These are phyloP conservation scores for Russula sp. DNA, from an alignment of 768 basidiomycete species.

Conservation along the genomic window DNA sequence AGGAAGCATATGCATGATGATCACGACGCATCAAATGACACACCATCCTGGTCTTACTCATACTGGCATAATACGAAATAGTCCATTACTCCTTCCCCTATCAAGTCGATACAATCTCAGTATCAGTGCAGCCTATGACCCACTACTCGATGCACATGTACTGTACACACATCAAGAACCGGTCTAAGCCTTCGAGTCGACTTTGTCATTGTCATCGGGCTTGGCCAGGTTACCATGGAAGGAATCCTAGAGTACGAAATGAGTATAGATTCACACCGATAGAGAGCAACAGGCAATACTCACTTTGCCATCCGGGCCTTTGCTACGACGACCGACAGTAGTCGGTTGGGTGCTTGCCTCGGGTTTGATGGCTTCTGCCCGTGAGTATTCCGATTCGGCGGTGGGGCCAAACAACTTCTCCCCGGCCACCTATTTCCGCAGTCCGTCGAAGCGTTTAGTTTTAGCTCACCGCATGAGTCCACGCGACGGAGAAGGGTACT, in stretches of 20 bases:
- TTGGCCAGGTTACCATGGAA: not conserved
- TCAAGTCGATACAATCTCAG: not conserved
- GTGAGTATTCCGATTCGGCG: not conserved
- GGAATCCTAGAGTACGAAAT: not conserved
- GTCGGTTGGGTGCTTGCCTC: not conserved
- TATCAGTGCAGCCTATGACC: not conserved
- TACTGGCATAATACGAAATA: not conserved
- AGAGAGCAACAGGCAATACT: not conserved
- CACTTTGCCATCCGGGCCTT: not conserved
- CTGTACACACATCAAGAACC: not conserved
- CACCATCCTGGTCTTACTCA: not conserved
- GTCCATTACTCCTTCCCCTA: not conserved
- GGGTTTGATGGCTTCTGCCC: not conserved
- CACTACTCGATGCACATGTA: not conserved
- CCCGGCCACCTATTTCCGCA: not conserved
- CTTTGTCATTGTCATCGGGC: not conserved
- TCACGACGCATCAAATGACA: not conserved
- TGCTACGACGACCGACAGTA: slow-evolving; percentile 5
- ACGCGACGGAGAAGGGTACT: not conserved
- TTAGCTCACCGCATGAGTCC: not conserved
- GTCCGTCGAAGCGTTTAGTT: not conserved
- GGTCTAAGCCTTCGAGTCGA: not conserved
- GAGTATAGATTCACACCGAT: not conserved
- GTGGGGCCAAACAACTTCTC: not conserved
- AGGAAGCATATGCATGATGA: not conserved